A percentile compares a stretch with the other conserved stretches of the same genome.
These are phyloP conservation scores for Ceratocystis cacaofunesta DNA, from an alignment of 2,329 filamentous ascomycete species.

Conservation along the genomic window DNA sequence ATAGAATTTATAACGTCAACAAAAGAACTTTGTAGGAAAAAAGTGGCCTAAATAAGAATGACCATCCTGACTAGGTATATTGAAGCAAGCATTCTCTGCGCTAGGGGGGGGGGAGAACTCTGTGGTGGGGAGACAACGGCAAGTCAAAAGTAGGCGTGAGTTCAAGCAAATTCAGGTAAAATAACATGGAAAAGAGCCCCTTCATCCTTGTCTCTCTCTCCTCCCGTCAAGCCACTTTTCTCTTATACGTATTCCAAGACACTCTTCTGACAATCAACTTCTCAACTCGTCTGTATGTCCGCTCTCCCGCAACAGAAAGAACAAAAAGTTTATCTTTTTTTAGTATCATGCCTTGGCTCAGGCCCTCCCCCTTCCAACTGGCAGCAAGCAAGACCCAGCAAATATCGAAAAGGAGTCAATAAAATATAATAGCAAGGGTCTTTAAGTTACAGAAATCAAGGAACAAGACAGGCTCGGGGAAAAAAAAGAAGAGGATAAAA, in stretches of 20 bases:
- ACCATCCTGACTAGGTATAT: not conserved
- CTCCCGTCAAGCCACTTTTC: not conserved
- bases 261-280: conserved; percentile 1
- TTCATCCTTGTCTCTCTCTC: not conserved
- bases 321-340: not conserved
- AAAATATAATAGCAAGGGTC: not conserved
- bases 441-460: not conserved
- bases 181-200: not conserved
- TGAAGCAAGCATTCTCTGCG: not conserved
- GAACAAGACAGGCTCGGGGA: not conserved
- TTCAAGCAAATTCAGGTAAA: not conserved
- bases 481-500: not conserved
- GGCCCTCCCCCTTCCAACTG: not conserved
- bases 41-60: not conserved
- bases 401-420: not conserved
- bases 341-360: not conserved
- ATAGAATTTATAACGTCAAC: not conserved
- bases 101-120: not conserved
- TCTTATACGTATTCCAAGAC: not conserved
- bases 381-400: not conserved
- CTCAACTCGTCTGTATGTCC: conserved; percentile 1
- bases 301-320: not conserved
- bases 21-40: not conserved
- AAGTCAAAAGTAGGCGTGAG: not conserved
- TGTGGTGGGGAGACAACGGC: not conserved